phyloP scores from a whole-genome alignment of 768 basidiomycete species.

The Boletellus emodensis region DNA sequence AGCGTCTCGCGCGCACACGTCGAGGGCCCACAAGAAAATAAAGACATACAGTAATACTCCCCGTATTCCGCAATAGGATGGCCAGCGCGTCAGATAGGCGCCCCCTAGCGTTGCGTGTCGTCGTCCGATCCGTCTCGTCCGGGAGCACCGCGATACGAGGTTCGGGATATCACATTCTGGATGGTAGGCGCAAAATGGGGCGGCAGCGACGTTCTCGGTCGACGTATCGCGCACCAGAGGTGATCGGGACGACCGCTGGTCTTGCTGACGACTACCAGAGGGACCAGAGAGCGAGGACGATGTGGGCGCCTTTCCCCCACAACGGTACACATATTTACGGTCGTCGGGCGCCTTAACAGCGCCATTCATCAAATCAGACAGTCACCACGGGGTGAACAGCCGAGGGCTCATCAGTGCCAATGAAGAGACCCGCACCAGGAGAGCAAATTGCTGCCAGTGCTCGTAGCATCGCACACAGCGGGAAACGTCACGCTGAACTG shows the following conservation, averaged over 20 bases:
- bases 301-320: constrained; percentile 49
- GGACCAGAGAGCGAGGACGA: not conserved
- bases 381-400: constrained; percentile 61
- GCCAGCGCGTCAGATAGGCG: constrained; percentile 65
- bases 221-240: constrained; percentile 58
- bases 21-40: not conserved
- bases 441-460: constrained; percentile 30
- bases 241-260: constrained; percentile 71
- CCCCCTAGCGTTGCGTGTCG: constrained; percentile 57
- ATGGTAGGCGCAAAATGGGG: constrained; percentile 50
- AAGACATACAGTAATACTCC: constrained; percentile 65
- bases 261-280: constrained; percentile 37
- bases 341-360: constrained; percentile 48
- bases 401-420: not conserved
- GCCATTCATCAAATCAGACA: constrained; percentile 37
- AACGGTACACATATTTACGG: constrained; percentile 60
- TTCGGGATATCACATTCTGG: constrained; percentile 37
- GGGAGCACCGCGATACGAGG: too few relatives aligned
- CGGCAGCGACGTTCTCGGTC: constrained; percentile 46
- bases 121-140: constrained; percentile 51
- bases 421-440: not conserved
- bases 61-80: constrained; percentile 69
- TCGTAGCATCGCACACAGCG: constrained; percentile 44
- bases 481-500: too few relatives aligned
- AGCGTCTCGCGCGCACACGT: not conserved